Base-by-base conservation (phyloP, 139 green algal species). In the Auxenochlorella protothecoides region DNA sequence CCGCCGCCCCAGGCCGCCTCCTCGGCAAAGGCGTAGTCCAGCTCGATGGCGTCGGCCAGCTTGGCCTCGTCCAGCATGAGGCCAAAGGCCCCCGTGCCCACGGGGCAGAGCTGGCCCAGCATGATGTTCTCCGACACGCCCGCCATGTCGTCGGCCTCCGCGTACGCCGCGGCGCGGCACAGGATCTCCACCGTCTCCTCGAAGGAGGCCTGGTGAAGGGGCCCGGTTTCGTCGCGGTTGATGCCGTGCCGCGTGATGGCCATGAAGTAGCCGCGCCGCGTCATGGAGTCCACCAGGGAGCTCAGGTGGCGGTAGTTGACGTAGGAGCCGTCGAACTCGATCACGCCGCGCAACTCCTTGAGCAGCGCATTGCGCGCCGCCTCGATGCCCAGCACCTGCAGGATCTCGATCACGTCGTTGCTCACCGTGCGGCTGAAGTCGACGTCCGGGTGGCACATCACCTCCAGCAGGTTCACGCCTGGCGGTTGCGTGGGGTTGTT, bases 161-260 rank as follows among this genome's bases (percentile, higher is more conserved):
- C 78, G 78, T 85, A 92, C n/a, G 78, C 81, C 3, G 86, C 84
- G 5, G 90, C 92, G 62, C 93, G 86, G 74, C 93, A 88, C 55
- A 99, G 81, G 72, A 99, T 97, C 73, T 99, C 95, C 12, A 97
- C 92, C 9, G 95, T 98, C 90, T 99, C 95, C 85, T 99, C 95
- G 78, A 99, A 99, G 70, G 84, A 93, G 77, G 89, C 96, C 70
- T 96, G 91, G 79, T 94, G 91, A 66, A 98, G 81, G 84, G 95
- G 60, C 80, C 91, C 78, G 79, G 87, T 87, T 56, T 96, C 95
- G 7, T 82, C 89, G 68, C 93, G 86, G 88, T 99, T 99, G 90
- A 99, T 98, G 72, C 95, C 95, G 74, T 99, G 95, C 55, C 95
- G 86, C 4, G 93, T 99, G 89, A 99, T 98, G 59, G 92, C 90